Conservation (phyloP, 352 stramenopile species). For the Globisporangium alternatum region DNA sequence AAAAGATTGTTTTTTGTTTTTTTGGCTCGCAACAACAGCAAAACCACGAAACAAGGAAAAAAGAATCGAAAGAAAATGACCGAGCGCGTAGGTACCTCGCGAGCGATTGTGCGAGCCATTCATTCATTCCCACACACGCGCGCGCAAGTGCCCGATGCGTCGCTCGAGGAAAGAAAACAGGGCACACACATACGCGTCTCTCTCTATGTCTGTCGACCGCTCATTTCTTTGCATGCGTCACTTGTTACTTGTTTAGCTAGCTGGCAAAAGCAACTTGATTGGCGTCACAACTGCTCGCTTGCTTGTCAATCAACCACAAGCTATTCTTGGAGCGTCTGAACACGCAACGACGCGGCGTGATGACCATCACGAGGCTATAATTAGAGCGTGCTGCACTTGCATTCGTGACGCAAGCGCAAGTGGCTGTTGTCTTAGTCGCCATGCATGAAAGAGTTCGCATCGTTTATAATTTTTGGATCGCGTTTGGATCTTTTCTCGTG, state of each 20-base stretch:
- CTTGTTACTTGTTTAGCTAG: background rate
- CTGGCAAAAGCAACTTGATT: no score
- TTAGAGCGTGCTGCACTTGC: background rate
- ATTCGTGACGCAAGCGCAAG: background rate
- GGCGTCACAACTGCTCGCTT: background rate
- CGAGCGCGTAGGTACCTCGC: background rate
- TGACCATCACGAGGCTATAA: background rate
- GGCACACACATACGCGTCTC: background rate
- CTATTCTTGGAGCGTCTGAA: no score
- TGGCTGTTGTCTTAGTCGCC: background rate
- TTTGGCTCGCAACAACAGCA: slow-evolving; percentile 1
- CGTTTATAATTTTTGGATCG: background rate
- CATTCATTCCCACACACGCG: no score
- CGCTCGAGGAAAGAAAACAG: slow-evolving; percentile 9
- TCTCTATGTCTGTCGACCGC: background rate
- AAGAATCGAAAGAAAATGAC: slow-evolving; percentile 28
- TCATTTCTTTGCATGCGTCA: background rate
- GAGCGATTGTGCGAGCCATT: background rate
- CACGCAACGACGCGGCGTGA: background rate
- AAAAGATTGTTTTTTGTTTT: slow-evolving; percentile 18
- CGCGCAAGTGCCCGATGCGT: background rate
- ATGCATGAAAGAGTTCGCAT: no score
- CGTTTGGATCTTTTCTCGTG: background rate
- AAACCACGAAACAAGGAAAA: background rate
- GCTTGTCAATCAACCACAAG: background rate